Conservation (phyloP, 208 protist genomes). For the Wallacemonas sp. region DNA sequence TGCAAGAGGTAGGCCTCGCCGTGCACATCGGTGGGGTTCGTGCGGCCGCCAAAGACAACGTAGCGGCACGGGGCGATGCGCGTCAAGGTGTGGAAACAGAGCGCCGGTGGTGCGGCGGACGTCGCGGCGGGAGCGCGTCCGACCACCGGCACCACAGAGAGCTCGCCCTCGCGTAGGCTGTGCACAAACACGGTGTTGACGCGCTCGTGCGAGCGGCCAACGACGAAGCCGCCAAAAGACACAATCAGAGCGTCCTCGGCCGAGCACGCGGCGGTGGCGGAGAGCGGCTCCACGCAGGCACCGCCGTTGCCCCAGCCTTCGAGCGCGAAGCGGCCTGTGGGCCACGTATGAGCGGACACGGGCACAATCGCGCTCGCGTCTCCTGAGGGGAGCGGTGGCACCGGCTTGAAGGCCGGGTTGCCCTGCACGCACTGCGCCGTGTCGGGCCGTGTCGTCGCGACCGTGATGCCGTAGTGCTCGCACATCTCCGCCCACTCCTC, state of each 20-base stretch:
- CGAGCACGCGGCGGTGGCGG: conserved; percentile 8
- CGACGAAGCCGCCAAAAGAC: conserved; percentile 82
- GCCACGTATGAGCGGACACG: conserved; percentile 45
- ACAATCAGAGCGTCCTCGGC: conserved; percentile 49
- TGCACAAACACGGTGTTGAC: conserved; percentile 69
- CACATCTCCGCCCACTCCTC: conserved; percentile 93
- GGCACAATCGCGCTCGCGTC: background rate
- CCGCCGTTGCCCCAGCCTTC: conserved; percentile 85
- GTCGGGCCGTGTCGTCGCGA: conserved; percentile 39
- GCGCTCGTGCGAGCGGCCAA: conserved; percentile 51
- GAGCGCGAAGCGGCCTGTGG: conserved; percentile 74
- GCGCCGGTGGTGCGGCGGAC: conserved; percentile 31
- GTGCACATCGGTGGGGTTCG: conserved; percentile 56
- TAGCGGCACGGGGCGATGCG: conserved; percentile 49
- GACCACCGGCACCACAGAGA: conserved; percentile 33
- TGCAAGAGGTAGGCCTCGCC: conserved; percentile 52
- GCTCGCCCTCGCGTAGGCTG: conserved; percentile 70
- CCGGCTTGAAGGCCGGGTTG: conserved; percentile 28
- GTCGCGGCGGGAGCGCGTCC: background rate
- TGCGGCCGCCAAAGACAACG: conserved; percentile 83
- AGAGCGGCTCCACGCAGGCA: conserved; percentile 38
- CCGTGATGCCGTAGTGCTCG: conserved; percentile 90
- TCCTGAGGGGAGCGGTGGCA: background rate
- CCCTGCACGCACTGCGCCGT: conserved; percentile 14
- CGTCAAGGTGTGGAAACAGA: conserved; percentile 79